These are phyloP conservation scores for Plasmodium chabaudi DNA, from an alignment of 169 alveolate species.

Conservation along the genomic window DNA sequence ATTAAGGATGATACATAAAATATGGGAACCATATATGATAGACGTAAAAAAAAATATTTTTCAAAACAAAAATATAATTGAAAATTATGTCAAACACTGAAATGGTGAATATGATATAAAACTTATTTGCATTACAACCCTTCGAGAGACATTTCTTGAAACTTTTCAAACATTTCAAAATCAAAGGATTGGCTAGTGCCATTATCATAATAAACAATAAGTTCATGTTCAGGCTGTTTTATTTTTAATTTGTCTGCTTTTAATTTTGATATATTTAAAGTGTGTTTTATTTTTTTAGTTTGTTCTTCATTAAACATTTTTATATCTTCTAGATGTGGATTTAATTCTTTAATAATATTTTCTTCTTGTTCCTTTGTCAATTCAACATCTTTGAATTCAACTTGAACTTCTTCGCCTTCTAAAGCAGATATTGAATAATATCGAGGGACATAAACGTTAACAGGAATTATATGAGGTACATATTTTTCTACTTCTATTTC, in stretches of 20 bases:
- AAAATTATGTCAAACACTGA: too few species aligned
- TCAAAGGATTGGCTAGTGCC: slow-evolving; percentile 13
- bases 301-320: slow-evolving; percentile 55
- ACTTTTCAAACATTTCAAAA: slow-evolving; percentile 15
- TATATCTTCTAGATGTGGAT: slow-evolving; percentile 50
- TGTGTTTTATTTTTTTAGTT: slow-evolving; percentile 20
- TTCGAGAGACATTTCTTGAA: not conserved
- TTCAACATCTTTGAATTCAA: slow-evolving; percentile 1
- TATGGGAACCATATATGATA: too few species aligned
- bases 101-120: too few species aligned
- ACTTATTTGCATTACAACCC: not conserved
- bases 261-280: slow-evolving; percentile 17
- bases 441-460: slow-evolving; percentile 66
- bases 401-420: slow-evolving; percentile 16
- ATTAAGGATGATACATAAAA: too few species aligned
- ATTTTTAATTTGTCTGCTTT: slow-evolving; percentile 28
- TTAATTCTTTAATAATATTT: slow-evolving; percentile 38
- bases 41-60: too few species aligned
- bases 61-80: too few species aligned
- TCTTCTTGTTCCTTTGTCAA: slow-evolving; percentile 45
- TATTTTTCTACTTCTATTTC: slow-evolving; percentile 63
- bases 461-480: slow-evolving; percentile 55
- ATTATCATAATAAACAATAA: slow-evolving; percentile 24
- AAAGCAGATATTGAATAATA: slow-evolving; percentile 56
- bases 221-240: slow-evolving; percentile 49